Base-by-base conservation (phyloP, 345 rosid genomes). In the Crucihimalaya himalaica region DNA sequence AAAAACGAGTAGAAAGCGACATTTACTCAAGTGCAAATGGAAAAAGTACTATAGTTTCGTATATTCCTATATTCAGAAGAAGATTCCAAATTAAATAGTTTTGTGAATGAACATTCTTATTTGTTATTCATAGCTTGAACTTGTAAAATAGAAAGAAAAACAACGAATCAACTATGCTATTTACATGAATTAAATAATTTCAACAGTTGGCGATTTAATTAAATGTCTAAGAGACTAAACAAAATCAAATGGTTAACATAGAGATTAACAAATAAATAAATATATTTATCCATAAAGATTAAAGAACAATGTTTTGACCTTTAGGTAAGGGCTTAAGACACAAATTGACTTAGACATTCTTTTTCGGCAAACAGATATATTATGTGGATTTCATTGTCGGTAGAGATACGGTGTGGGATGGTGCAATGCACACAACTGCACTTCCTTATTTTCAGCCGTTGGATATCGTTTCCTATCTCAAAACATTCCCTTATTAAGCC, bases 251-350 rank as follows among this genome's bases (percentile, higher is more conserved):
- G 43, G 32, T 47, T 58, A 54, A 66, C 20, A 65, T 37, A 45
- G 4, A 56, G 37, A 32, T 18, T 25, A 27, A 40, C 40, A 25
- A 56, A 46, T 32, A 46, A 4, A 35, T 9, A 18, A 13, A 32
- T 27, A 25, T 46, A 25, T 9, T n/a, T 15, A 15, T 35, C 10
- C 4, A 2, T 43, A 43, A n/a, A 43, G 6, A 43, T 32, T 60
- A 60, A 31, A 68, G 5, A 42, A 75, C 1, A 52, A 23, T 23
- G 39, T 32, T 56, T 51, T 69, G 70, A 62, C 75, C 71, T 76
- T 69, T 76, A 61, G 79, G 65, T 34, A 53, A 61, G 57, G 64
- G 70, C 15, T 61, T 68, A 60, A 25, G 79, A 61, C 79, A 68
- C 48, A 35, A n/a, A 68, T 19, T 40, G 74, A 61, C 74, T 29